Evolutionary conservation across 495 filamentous ascomycete genomes (phyloP), one percentile per base, ranked within the genome.

Genomic region (Tuber magnatum): DNA sequence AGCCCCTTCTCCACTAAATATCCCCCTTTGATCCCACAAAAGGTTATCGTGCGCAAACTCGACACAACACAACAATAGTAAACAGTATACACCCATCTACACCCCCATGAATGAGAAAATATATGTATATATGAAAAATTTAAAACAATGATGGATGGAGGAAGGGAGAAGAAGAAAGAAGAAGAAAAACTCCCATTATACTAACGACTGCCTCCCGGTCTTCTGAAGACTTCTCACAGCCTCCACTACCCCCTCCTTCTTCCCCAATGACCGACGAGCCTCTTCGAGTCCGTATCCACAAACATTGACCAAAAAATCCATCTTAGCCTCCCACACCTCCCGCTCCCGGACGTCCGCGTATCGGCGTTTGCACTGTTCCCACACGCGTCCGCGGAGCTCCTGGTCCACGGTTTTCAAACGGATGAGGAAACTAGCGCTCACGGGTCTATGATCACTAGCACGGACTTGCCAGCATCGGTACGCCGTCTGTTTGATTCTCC

Each of bases 361-460:
- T 68, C 88, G 85, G 75, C 90, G 84, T 77, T 92, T 88, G 80
- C 91, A 94, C 72, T 86, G 83, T 74, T 91, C 90, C 93, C 90
- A 92, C 39, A 88, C 87, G 48, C 81, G 80, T 1, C 86, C 88
- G 71, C 93, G 87, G 84, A 90, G 87, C 79, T 89, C 86, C 16
- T 88, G 87, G 76, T 88, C 85, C 43, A 97, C 91, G 0, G 88
- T 91, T 85, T 97, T 98, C 48, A 97, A 86, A 41, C 91, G 88
- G 46, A 97, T 87, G 79, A 87, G 88, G 84, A 99, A 97, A 43
- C 86, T 84, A 0, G 92, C 95, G 79, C 89, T 96, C 72, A 99
- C 96, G 12, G 95, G 95, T 77, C 95, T 88, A 85, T 99, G 95
- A 82, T 99, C 95, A 16, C 92, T 95, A 22, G 94, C 91, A 71